Evolutionary conservation across 805 yeast genomes (phyloP), one percentile per base, ranked within the genome.

Genomic region (Jamesozyma lodderae): DNA sequence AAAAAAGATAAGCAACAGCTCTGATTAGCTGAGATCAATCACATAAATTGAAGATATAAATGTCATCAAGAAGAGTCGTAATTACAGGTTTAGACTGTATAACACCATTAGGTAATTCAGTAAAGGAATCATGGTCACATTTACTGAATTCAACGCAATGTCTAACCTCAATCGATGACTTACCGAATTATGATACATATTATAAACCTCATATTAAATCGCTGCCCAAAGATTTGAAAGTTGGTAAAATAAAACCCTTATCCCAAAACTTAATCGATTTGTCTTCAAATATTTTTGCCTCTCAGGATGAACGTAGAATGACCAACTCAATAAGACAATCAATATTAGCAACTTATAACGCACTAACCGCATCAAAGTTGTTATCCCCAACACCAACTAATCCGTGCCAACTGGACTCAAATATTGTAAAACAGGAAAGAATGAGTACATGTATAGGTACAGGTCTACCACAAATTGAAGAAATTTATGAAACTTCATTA

Each of bases 21-120:
- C n/a, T n/a, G n/a, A n/a, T n/a, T n/a, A n/a, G n/a, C n/a, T n/a
- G n/a, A n/a, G n/a, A n/a, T n/a, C n/a, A n/a, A n/a, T n/a, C n/a
- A n/a, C n/a, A n/a, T n/a, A n/a, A n/a, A 33, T 22, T 22, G 10
- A 22, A 22, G 6, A 22, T 22, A 7, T 25, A 10, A 30, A 17
- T 17, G 31, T 14, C 31, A 7, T 22, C 35, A 14, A 23, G 26
- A 41, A 64, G 95, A 59, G 95, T 90, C 0, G 96, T 90, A 1
- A 80, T 90, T 1, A 92, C 98, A 0, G 98, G 98, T 0, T 55
- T 92, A 6, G 97, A 97, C 0, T 62, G 83, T 20, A 73, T 88
- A 1, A 75, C 92, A 0, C 98, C 98, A 0, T 62, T 92, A 3
- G 97, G 96, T 0, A 76, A 77, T 5, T 88, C 87, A 0, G 70